phyloP scores from a whole-genome alignment of 257 asterid genomes.

The Ballota nigra region DNA sequence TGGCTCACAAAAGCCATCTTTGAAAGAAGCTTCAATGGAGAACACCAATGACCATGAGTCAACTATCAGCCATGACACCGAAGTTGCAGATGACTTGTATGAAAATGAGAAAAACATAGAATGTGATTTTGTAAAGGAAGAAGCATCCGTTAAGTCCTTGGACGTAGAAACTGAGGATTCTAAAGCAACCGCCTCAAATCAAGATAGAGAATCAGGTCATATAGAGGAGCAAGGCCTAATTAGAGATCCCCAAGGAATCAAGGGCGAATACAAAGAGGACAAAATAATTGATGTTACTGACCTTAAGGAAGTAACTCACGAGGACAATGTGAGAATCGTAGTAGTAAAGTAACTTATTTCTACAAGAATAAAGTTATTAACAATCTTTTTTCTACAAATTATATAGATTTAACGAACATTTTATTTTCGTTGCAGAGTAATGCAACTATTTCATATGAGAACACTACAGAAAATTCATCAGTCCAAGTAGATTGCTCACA shows the following conservation, averaged over 20 bases:
- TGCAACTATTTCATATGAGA: slow-evolving; percentile 11
- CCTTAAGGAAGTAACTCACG: slow-evolving; percentile 4
- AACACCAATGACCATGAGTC: neutral
- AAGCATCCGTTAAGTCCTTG: slow-evolving; percentile 19
- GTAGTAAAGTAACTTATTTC: neutral
- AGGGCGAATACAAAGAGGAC: slow-evolving; percentile 19
- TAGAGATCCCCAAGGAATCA: slow-evolving; percentile 17
- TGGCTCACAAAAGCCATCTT: slow-evolving; percentile 20
- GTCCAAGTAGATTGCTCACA: slow-evolving; percentile 15
- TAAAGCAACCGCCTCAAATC: slow-evolving; percentile 1
- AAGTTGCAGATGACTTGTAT: neutral
- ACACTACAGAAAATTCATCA: neutral
- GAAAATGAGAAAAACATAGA: slow-evolving; percentile 7
- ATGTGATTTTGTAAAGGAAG: slow-evolving; percentile 6
- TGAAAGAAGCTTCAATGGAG: neutral
- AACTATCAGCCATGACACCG: neutral
- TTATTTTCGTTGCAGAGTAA: slow-evolving; percentile 21
- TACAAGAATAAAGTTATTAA: neutral
- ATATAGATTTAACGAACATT: neutral
- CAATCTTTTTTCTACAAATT: neutral
- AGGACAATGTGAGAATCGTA: slow-evolving; percentile 18
- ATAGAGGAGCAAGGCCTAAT: slow-evolving; percentile 13
- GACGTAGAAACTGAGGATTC: slow-evolving; percentile 1
- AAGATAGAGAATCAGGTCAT: slow-evolving; percentile 24
- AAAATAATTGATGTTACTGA: slow-evolving; percentile 14